Evolutionary conservation across 768 basidiomycete genomes (phyloP), one percentile per base, ranked within the genome.

Genomic region (Dioszegia aurantiaca): DNA sequence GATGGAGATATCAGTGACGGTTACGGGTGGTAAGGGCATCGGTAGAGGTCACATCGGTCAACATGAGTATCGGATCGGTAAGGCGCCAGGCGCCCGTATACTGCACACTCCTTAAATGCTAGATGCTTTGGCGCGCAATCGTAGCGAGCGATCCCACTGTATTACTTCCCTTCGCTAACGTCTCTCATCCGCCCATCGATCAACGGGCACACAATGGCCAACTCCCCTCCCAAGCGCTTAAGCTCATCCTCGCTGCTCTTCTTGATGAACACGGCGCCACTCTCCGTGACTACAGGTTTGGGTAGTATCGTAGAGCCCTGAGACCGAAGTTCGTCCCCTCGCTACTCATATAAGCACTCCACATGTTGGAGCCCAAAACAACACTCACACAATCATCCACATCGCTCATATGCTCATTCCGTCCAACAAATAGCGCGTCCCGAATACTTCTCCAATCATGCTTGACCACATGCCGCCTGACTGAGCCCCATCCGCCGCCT

Each of bases 381-480:
- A 19, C 5, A 75, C 73, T 65, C 56, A 77, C 85, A 70, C 84
- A 87, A 43, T 81, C 81, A 72, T 94, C 90, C 0, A 92, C 84
- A 6, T 68, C 70, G 62, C 82, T 85, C 89, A 92, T 89, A 68
- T 90, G 85, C 73, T 90, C 87, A 39, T 81, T 80, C 33, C 79
- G 78, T 11, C 83, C 80, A 24, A 89, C 80, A 54, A 81, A 81
- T 62, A 89, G 78, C 48, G 85, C 78, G 60, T 78, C 75, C 36
- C 71, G 61, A 42, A 79, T 77, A 39, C 64, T 62, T 30, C 40
- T 55, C 69, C 68, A 68, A 46, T 65, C 63, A 54, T 77, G 75
- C 44, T 67, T 37, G 82, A 83, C 75, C 79, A 80, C 56, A 79
- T 78, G 72, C 75, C 82, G 24, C 78, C 80, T 69, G 80, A 63